A percentile compares a stretch with the other conserved stretches of the same genome.
phyloP scores from a whole-genome alignment of 169 alveolate genomes.

The Plasmodium berghei region DNA sequence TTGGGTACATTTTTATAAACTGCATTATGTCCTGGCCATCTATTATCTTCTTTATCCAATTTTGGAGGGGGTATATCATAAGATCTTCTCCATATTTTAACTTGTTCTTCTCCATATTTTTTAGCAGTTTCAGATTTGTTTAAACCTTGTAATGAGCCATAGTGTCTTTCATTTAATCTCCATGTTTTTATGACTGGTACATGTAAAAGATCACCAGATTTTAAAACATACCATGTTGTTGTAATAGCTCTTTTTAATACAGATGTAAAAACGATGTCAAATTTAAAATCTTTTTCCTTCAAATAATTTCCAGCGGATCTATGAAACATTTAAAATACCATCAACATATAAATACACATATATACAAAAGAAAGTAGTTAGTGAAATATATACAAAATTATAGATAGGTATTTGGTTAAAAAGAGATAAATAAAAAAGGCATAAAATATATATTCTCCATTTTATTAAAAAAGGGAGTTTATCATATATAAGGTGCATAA shows the following conservation, averaged over 20 bases:
- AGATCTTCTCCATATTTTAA: conserved; percentile 96
- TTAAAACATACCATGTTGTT: conserved; percentile 93
- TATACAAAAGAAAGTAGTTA: background rate
- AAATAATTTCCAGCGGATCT: conserved; percentile 94
- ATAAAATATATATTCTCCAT: no score
- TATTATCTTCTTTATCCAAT: conserved; percentile 89
- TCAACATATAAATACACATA: background rate
- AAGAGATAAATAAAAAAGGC: background rate
- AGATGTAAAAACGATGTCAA: conserved; percentile 96
- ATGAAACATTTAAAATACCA: conserved; percentile 5
- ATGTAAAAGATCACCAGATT: conserved; percentile 91
- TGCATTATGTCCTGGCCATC: conserved; percentile 93
- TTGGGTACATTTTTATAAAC: conserved; percentile 90
- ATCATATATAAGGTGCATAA: no score
- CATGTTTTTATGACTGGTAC: conserved; percentile 93
- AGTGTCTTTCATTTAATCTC: conserved; percentile 98
- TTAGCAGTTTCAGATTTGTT: conserved; percentile 97
- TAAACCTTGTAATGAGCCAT: conserved; percentile 98
- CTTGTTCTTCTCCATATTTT: conserved; percentile 97
- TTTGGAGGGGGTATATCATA: conserved; percentile 99
- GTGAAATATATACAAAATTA: no score
- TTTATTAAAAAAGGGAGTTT: no score
- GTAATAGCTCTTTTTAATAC: conserved; percentile 95
- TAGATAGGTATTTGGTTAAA: background rate
- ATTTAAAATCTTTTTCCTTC: conserved; percentile 88